These are phyloP conservation scores for Colletotrichum sp. DNA, from an alignment of 2,329 filamentous ascomycete genomes.

Conservation along the genomic window DNA sequence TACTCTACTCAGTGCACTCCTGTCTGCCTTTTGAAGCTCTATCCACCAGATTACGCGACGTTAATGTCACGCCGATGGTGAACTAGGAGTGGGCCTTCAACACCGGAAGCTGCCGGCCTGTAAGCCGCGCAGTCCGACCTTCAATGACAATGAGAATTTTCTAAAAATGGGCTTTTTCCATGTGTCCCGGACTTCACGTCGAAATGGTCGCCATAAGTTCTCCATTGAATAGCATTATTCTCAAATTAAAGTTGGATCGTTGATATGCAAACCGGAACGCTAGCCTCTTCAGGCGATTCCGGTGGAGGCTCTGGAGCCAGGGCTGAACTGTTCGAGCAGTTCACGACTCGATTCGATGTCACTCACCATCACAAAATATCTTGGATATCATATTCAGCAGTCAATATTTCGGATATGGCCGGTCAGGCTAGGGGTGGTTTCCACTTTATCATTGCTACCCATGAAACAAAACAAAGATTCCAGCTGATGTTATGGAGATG, in stretches of 20 bases:
- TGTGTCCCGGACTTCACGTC: not conserved
- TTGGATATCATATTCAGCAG: not conserved
- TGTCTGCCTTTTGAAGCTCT: not conserved
- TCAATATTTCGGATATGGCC: not conserved
- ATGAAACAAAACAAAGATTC: not conserved
- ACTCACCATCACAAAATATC: not conserved
- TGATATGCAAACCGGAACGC: not conserved
- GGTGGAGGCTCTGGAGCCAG: not conserved
- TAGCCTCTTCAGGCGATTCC: not conserved
- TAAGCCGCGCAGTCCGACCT: not conserved
- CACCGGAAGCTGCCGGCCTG: not conserved
- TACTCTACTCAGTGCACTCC: not conserved
- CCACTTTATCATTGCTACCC: not conserved
- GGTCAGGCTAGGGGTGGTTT: rapidly evolving
- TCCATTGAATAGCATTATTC: not conserved
- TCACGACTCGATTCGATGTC: not conserved
- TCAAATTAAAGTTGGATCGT: not conserved
- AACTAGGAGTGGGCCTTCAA: not conserved
- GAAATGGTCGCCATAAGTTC: not conserved
- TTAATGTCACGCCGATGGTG: not conserved
- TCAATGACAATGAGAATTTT: not conserved
- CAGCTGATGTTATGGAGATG: not conserved
- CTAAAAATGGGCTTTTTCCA: not conserved
- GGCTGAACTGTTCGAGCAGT: not conserved
- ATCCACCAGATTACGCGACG: not conserved